phyloP scores from a whole-genome alignment of 2,329 filamentous ascomycete genomes.

The Colletotrichum falcatum region DNA sequence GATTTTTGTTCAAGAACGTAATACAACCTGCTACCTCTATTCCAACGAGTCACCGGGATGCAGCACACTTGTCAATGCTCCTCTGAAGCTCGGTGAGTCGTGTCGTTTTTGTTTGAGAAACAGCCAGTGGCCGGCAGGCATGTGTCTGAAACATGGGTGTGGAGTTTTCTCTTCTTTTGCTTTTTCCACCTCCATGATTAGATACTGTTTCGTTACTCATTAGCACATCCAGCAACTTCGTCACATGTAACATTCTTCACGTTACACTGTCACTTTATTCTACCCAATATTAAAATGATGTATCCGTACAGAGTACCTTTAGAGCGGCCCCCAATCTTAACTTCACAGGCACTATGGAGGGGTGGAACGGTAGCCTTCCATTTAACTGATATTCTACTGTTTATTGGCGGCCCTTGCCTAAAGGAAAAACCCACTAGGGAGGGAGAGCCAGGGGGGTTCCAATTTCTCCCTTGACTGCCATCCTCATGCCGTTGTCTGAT shows the following conservation, averaged over 20 bases:
- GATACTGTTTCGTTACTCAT: not conserved
- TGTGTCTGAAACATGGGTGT: not conserved
- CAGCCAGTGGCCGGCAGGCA: not conserved
- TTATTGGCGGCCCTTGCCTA: not conserved
- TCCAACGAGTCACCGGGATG: too few relatives aligned
- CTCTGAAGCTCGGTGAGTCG: too few relatives aligned
- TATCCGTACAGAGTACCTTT: too few relatives aligned
- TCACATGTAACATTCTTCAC: not conserved
- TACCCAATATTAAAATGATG: too few relatives aligned
- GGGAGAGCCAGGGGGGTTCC: too few relatives aligned
- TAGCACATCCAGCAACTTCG: not conserved
- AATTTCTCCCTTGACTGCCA: not conserved
- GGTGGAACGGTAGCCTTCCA: too few relatives aligned
- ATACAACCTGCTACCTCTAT: too few relatives aligned
- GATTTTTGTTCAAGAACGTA: too few relatives aligned
- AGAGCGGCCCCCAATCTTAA: too few relatives aligned
- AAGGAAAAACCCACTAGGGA: not conserved
- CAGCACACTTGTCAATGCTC: too few relatives aligned
- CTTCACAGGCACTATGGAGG: too few relatives aligned
- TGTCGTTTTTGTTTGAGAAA: not conserved
- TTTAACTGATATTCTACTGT: not conserved
- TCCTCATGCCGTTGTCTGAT: not conserved
- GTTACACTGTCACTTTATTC: not conserved
- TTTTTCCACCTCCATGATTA: not conserved
- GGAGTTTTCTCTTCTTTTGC: not conserved